phyloP scores from a whole-genome alignment of 2,329 filamentous ascomycete genomes.

The Pseudogymnoascus sp. region DNA sequence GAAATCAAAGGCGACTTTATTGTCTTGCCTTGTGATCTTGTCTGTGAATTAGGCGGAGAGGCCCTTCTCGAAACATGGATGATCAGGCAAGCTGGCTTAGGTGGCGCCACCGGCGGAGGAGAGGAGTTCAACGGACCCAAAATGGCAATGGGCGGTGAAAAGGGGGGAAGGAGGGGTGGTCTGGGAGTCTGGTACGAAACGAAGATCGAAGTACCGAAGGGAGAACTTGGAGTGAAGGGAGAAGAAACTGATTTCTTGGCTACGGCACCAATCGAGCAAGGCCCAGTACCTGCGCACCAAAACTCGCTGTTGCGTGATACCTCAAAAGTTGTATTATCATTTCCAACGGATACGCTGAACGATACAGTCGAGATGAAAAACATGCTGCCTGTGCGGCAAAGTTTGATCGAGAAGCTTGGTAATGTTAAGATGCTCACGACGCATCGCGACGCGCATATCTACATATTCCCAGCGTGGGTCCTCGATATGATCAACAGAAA shows the following conservation, averaged over 20 bases:
- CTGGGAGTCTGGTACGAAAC: conserved; percentile 89
- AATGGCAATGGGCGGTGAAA: conserved; percentile 45
- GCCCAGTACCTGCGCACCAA: conserved; percentile 48
- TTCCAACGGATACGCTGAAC: conserved; percentile 81
- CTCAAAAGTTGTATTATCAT: conserved; percentile 73
- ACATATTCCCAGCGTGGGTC: conserved; percentile 88
- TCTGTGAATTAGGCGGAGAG: conserved; percentile 81
- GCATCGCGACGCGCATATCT: conserved; percentile 86
- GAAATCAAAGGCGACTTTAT: conserved; percentile 79
- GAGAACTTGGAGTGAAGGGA: conserved; percentile 67
- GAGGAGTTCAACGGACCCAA: conserved; percentile 34
- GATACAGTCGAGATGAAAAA: conserved; percentile 72
- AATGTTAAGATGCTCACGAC: conserved; percentile 72
- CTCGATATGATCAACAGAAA: conserved; percentile 75
- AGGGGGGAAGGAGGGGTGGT: conserved; percentile 60
- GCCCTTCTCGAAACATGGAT: conserved; percentile 86
- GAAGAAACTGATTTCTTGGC: conserved; percentile 91
- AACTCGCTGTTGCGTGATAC: conserved; percentile 59
- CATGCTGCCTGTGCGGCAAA: conserved; percentile 64
- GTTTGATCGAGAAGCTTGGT: conserved; percentile 64
- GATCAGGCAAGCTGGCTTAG: conserved; percentile 66
- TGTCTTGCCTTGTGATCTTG: conserved; percentile 83
- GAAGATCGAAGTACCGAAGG: conserved; percentile 38
- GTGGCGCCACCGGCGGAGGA: conserved; percentile 46
- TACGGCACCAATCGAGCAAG: conserved; percentile 56